phyloP scores from a whole-genome alignment of 164 flowering plant species.

The Vitis labrusca region DNA sequence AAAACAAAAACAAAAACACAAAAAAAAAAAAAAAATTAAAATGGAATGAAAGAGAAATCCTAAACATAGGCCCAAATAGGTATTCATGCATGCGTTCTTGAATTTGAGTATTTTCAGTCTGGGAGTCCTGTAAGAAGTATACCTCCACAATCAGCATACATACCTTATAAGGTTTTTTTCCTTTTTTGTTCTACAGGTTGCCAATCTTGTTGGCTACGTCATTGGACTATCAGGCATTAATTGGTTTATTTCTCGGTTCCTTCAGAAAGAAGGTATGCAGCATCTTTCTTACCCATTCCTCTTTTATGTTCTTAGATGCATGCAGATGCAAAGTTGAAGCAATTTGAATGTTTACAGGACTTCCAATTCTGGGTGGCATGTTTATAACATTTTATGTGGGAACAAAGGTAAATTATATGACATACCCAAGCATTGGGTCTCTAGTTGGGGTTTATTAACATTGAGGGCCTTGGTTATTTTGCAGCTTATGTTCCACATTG shows the following conservation, averaged over 20 bases:
- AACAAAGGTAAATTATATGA: constrained; percentile 65
- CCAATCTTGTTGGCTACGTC: constrained; percentile 91
- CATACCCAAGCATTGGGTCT: not conserved
- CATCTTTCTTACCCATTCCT: not conserved
- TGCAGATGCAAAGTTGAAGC: constrained; percentile 1
- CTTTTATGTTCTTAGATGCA: not conserved
- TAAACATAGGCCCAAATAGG: no score
- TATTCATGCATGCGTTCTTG: no score
- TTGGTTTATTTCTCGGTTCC: constrained; percentile 68
- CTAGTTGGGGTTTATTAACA: no score
- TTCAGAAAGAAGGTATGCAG: constrained; percentile 61
- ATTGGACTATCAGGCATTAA: constrained; percentile 85
- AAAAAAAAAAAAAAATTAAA: no score
- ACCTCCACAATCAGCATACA: not conserved
- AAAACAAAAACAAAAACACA: no score
- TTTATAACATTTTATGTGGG: constrained; percentile 79
- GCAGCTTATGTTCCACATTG: constrained; percentile 89
- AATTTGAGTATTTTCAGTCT: no score
- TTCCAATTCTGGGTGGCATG: constrained; percentile 69
- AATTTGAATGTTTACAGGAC: constrained; percentile 43
- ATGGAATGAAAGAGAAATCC: no score
- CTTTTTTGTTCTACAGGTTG: constrained; percentile 53
- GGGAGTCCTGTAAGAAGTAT: no score
- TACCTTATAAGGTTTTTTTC: not conserved
- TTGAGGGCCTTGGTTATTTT: constrained; percentile 13